Percentiles rank a stretch among this genome's conserved stretches.
Conservation (phyloP, 1,139 yeast species). For the Yamadazyma jaroonii region DNA sequence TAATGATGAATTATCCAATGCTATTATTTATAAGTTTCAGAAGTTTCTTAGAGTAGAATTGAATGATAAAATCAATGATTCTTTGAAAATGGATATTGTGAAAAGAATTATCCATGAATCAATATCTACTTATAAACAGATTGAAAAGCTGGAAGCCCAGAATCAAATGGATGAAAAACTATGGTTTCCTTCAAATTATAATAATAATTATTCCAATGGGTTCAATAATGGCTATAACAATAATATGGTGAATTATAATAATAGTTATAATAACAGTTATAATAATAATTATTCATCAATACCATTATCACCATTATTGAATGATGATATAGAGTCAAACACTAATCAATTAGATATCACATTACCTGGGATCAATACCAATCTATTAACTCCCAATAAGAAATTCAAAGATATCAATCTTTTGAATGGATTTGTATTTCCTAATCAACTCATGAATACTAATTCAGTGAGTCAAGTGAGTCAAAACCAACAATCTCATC, state of each 20-base stretch:
- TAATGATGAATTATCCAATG: constrained; percentile 3
- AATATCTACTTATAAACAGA: constrained; percentile 4
- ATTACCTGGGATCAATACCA: constrained; percentile 14
- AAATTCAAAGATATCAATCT: not conserved
- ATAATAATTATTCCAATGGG: not conserved
- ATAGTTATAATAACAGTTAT: constrained; percentile 2
- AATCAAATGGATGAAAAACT: constrained; percentile 5
- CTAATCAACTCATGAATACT: constrained; percentile 10
- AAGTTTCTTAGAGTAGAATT: constrained; percentile 3
- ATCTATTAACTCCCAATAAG: constrained; percentile 4
- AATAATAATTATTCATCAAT: constrained; percentile 15
- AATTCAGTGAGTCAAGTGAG: too few relatives aligned
- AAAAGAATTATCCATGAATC: constrained; percentile 5
- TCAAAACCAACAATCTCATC: constrained; percentile 1
- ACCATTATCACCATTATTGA: constrained; percentile 36
- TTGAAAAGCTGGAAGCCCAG: not conserved
- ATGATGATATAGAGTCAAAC: constrained; percentile 27
- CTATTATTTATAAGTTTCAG: constrained; percentile 3
- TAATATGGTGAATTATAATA: not conserved
- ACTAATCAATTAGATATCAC: constrained; percentile 7
- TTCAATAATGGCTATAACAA: not conserved
- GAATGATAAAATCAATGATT: constrained; percentile 2
- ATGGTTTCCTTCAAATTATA: constrained; percentile 6
- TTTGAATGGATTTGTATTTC: constrained; percentile 12
- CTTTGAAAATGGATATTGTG: constrained; percentile 4